Conservation (phyloP, 2,329 filamentous ascomycete genomes). For the Harringtonia lauricola region DNA sequence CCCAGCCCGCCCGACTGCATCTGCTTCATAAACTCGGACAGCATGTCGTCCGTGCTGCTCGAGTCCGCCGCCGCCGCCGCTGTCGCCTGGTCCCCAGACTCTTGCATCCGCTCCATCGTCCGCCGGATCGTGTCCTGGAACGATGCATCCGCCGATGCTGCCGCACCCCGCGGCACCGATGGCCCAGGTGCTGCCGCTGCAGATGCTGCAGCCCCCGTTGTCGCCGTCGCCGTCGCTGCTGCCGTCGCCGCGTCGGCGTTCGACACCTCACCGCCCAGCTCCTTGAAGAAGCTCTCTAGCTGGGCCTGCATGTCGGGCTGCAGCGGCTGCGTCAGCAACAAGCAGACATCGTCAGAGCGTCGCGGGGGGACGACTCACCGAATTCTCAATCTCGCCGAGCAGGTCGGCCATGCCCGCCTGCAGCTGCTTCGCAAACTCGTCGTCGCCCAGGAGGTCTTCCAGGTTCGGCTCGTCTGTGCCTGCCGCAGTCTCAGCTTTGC, state of each 20-base stretch:
- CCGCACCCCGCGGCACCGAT: slow-evolving; percentile 14
- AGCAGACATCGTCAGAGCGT: neutral
- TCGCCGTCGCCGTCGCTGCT: slow-evolving; percentile 6
- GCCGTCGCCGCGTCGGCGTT: slow-evolving; percentile 16
- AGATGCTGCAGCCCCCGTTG: slow-evolving; percentile 7
- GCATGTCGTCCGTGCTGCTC: slow-evolving; percentile 57
- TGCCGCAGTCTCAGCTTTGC: slow-evolving; percentile 9
- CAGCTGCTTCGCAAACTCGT: slow-evolving; percentile 76
- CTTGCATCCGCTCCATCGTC: slow-evolving; percentile 95
- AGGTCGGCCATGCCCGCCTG: slow-evolving; percentile 82
- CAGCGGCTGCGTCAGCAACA: neutral
- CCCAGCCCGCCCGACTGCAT: slow-evolving; percentile 54
- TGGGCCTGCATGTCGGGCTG: slow-evolving; percentile 66
- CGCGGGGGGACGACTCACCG: slow-evolving; percentile 27
- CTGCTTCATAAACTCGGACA: slow-evolving; percentile 87
- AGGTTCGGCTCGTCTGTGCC: slow-evolving; percentile 15
- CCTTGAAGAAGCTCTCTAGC: slow-evolving; percentile 68
- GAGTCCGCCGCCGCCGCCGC: slow-evolving; percentile 57
- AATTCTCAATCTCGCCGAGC: slow-evolving; percentile 57
- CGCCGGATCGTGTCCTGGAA: slow-evolving; percentile 90
- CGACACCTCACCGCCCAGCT: slow-evolving; percentile 40
- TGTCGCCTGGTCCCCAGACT: slow-evolving; percentile 74
- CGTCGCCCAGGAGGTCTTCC: slow-evolving; percentile 46
- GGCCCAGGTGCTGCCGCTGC: slow-evolving; percentile 13
- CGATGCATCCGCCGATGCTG: slow-evolving; percentile 34